Evolutionary conservation across 805 yeast genomes (phyloP).

Genomic region (Candida ponderosae): DNA sequence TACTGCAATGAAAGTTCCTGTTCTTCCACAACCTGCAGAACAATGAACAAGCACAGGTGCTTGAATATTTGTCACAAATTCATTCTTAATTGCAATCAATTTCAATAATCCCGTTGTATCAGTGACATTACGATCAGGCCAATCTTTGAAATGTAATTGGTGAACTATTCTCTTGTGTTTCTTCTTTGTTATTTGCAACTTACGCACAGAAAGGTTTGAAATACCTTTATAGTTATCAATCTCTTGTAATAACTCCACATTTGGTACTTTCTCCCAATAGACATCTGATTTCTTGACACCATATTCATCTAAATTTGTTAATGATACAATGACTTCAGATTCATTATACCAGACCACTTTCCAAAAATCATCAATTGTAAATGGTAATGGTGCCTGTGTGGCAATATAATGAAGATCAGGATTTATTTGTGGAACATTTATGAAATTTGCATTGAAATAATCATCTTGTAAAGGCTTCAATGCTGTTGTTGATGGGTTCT

Average conservation of each 20-base stretch:
- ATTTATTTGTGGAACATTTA: constrained; percentile 32
- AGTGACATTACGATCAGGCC: constrained; percentile 83
- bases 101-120: constrained; percentile 25
- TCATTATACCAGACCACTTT: constrained; percentile 61
- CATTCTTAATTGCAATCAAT: constrained; percentile 23
- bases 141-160: constrained; percentile 68
- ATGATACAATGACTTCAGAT: constrained; percentile 64
- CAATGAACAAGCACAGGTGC: constrained; percentile 77
- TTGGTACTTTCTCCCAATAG: constrained; percentile 61
- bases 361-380: constrained; percentile 88
- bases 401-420: constrained; percentile 55
- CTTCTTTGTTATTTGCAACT: constrained; percentile 14
- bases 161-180: constrained; percentile 35
- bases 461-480: constrained; percentile 27
- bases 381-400: constrained; percentile 79
- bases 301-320: constrained; percentile 69
- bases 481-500: not conserved
- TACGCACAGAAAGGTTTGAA: constrained; percentile 25
- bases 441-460: constrained; percentile 85
- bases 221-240: constrained; percentile 21
- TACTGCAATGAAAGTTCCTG: constrained; percentile 79
- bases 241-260: constrained; percentile 26
- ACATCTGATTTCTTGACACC: constrained; percentile 74
- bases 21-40: constrained; percentile 96
- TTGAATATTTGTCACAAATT: constrained; percentile 10